Percentiles rank a stretch among this genome's conserved stretches.
Conservation (phyloP, 73 alveolate species). For the Blepharisma japonicum region DNA sequence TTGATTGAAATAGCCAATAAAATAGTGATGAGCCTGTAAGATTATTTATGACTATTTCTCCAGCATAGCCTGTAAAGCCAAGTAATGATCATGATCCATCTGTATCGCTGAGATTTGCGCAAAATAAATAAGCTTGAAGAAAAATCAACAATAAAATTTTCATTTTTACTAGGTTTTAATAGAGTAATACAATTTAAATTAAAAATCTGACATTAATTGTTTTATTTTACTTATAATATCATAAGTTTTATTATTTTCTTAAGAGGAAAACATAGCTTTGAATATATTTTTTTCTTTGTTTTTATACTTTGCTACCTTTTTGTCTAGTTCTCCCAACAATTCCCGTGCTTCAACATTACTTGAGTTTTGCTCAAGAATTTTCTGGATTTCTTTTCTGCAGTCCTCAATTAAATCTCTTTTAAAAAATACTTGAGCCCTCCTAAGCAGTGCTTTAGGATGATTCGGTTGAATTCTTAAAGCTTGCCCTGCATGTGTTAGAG, state of each 20-base stretch:
- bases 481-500: conserved; percentile 40
- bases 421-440: conserved; percentile 42
- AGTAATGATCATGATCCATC: neutral
- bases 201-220: too few relatives aligned
- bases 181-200: too few relatives aligned
- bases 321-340: neutral
- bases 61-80: neutral
- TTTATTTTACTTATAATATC: too few relatives aligned
- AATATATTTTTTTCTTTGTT: neutral
- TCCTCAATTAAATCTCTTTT: conserved; percentile 33
- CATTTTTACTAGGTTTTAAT: too few relatives aligned
- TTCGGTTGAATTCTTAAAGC: conserved; percentile 43
- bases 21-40: conserved; percentile 21
- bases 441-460: conserved; percentile 45
- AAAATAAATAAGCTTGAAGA: too few relatives aligned
- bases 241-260: neutral
- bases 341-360: neutral
- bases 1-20: conserved; percentile 14
- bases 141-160: too few relatives aligned
- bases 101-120: neutral
- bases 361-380: neutral
- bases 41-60: neutral
- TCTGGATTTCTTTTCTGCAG: conserved; percentile 11
- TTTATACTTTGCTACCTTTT: neutral
- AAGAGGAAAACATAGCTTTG: neutral